Evolutionary conservation across 2,329 filamentous ascomycete genomes (phyloP), one percentile per base, ranked within the genome.

Genomic region (Sporothrix mexicana): DNA sequence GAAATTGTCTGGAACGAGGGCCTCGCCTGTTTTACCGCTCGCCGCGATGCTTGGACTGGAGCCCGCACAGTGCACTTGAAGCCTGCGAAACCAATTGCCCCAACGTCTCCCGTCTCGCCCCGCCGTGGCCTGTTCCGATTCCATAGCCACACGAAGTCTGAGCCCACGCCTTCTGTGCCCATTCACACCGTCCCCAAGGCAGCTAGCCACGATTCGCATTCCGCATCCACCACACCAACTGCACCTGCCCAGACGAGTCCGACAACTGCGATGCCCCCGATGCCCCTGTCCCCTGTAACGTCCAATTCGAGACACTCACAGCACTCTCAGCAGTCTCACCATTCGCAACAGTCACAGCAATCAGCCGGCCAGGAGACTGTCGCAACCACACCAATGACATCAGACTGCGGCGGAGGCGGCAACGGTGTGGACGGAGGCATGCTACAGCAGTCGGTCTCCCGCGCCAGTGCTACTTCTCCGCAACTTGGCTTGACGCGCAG

Each of bases 21-120:
- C 0, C 80, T 98, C 72, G 88, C 90, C n/a, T 92, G 92, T 79
- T 98, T 93, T 82, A 88, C 91, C 73, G 88, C 91, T 43, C 86
- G 93, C 73, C 88, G 95, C 67, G 90, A 97, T 82, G 90, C 90
- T 7, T 98, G 95, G 95, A 95, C 94, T 0, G 91, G 92, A 45
- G 95, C 94, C 45, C 88, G 87, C 75, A 86, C 84, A 12, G 87
- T 87, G 49, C 86, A 86, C 64, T 80, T 89, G 64, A 85, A 86
- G 72, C 83, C 84, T 2, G 64, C 69, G 55, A 88, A 86, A 43
- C 81, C 84, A 5, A 12, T 73, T 76, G 13, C 78, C 77, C n/a
- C 73, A 8, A 77, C 83, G 0, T 83, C 84, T 5, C 81, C 84
- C 1, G 73, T 83, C 9, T 85, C 85, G 12, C 80, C 84, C 0